A percentile compares a stretch with the other conserved stretches of the same genome.
phyloP scores from a whole-genome alignment of 345 rosid species.

The Arabidopsis suecica region DNA sequence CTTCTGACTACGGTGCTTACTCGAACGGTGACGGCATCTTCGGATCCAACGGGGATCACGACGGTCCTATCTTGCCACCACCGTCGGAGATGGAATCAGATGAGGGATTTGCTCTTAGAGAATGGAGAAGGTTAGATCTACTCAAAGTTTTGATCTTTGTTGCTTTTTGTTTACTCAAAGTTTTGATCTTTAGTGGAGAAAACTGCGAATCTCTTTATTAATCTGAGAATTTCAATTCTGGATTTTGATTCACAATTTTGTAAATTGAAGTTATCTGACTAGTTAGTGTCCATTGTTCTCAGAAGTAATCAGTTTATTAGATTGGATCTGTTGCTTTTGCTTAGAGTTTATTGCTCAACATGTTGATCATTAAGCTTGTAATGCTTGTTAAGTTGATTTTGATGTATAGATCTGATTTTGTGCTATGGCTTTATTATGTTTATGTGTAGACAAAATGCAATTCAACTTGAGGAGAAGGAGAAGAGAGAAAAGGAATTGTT shows the following conservation, averaged over 20 bases:
- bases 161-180: slow-evolving; percentile 4
- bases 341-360: slow-evolving; percentile 1
- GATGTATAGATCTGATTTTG: slow-evolving; percentile 16
- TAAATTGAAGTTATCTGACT: neutral
- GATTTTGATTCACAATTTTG: slow-evolving; percentile 11
- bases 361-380: slow-evolving; percentile 5
- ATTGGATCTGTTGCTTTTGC: slow-evolving; percentile 12
- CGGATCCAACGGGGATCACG: slow-evolving; percentile 52
- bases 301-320: slow-evolving; percentile 2
- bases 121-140: slow-evolving; percentile 83
- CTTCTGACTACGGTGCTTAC: slow-evolving; percentile 45
- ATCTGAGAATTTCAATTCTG: neutral
- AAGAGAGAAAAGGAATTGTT: slow-evolving; percentile 68
- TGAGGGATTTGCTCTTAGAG: slow-evolving; percentile 68
- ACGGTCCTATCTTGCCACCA: slow-evolving; percentile 66
- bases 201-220: neutral
- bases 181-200: no score
- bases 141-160: neutral
- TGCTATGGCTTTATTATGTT: slow-evolving; percentile 20
- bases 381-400: neutral
- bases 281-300: neutral
- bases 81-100: slow-evolving; percentile 62
- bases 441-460: slow-evolving; percentile 61
- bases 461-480: slow-evolving; percentile 79
- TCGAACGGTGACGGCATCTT: slow-evolving; percentile 48